Percentiles rank a stretch among this genome's conserved stretches.
phyloP scores from a whole-genome alignment of 805 yeast species.

The Clavispora phyllophila region DNA sequence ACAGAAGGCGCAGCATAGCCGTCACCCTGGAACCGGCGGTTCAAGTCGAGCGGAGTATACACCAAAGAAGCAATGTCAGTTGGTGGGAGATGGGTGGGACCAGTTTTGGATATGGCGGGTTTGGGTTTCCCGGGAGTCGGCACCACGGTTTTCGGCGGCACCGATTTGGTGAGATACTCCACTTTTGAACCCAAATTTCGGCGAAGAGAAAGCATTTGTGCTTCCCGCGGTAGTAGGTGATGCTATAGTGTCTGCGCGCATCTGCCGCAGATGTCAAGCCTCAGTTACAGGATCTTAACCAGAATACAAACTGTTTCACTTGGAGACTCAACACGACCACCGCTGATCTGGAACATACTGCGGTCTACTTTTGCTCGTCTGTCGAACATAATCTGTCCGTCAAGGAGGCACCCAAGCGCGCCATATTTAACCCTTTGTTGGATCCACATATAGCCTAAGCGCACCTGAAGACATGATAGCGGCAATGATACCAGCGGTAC shows the following conservation, averaged over 20 bases:
- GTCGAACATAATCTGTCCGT: too few species aligned
- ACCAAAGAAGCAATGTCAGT: not conserved
- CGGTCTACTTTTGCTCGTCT: too few species aligned
- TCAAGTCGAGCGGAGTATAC: slow-evolving; percentile 1
- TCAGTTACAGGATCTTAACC: not conserved
- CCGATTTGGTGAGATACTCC: slow-evolving; percentile 6
- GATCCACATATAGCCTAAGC: too few species aligned
- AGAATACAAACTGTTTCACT: too few species aligned
- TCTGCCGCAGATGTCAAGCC: not conserved
- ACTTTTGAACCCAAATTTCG: not conserved
- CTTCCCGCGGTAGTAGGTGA: too few species aligned
- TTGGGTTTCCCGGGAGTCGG: not conserved
- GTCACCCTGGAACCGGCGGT: not conserved
- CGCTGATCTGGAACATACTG: too few species aligned
- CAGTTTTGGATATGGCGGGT: not conserved
- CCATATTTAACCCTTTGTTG: too few species aligned
- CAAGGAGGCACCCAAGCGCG: too few species aligned
- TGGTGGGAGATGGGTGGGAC: not conserved
- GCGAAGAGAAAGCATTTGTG: not conserved
- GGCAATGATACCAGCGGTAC: not conserved
- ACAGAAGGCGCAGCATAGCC: slow-evolving; percentile 4
- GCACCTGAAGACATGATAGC: too few species aligned
- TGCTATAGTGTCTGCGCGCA: not conserved
- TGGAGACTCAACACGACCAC: too few species aligned
- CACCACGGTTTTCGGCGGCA: slow-evolving; percentile 6